Percentiles rank a stretch among this genome's conserved stretches.
Conservation (phyloP, 257 asterid genomes). For the Jaltomata sinuosa region DNA sequence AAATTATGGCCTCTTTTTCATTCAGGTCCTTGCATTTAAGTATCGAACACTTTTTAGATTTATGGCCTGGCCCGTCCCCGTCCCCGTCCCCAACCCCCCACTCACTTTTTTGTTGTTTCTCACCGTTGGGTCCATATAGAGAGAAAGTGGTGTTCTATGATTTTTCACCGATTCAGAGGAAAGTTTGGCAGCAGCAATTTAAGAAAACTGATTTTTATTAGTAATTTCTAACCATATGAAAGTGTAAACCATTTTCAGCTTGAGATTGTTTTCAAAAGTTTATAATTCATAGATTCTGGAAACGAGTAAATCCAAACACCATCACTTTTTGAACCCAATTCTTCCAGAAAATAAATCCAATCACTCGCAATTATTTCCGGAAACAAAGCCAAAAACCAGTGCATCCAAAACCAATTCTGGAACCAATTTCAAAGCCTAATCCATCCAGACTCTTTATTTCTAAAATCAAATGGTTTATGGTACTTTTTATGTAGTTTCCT, state of each 20-base stretch:
- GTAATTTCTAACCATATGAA: neutral
- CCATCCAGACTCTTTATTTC: neutral
- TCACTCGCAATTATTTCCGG: neutral
- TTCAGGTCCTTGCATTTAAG: neutral
- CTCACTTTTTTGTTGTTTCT: neutral
- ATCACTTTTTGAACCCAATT: neutral
- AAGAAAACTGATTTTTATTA: neutral
- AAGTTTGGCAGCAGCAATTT: neutral
- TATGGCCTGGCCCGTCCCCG: neutral
- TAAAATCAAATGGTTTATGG: neutral
- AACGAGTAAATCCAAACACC: neutral
- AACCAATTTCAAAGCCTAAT: neutral
- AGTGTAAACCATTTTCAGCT: neutral
- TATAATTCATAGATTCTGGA: neutral
- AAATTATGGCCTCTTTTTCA: neutral
- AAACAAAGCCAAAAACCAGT: neutral
- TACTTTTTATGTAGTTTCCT: neutral
- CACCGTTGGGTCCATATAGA: neutral
- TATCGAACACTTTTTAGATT: neutral
- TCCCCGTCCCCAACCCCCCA: neutral
- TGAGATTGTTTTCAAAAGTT: neutral
- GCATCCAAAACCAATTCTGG: neutral
- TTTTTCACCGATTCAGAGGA: neutral
- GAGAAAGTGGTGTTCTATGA: neutral
- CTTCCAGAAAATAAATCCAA: neutral